A percentile compares a stretch with the other conserved stretches of the same genome.
Conservation (phyloP, 1,139 yeast genomes). For the Yamadazyma atmosphaerica region DNA sequence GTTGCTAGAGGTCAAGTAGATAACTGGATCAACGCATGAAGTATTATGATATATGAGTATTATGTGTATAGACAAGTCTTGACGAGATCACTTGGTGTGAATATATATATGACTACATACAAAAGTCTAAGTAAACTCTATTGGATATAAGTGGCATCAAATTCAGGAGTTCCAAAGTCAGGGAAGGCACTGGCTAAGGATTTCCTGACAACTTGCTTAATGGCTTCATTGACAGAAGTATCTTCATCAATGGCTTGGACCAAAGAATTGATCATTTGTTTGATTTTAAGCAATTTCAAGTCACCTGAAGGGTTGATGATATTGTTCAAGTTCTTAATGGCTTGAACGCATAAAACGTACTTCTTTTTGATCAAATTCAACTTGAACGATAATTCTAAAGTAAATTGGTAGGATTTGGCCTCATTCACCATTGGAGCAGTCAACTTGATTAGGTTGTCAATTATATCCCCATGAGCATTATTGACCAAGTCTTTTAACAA, state of each 20-base stretch:
- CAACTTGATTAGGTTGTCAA: slow-evolving; percentile 30
- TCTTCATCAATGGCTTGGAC: slow-evolving; percentile 26
- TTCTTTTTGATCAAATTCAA: slow-evolving; percentile 42
- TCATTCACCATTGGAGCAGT: slow-evolving; percentile 36
- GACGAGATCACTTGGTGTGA: too few species aligned
- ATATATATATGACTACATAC: not conserved
- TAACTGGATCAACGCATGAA: slow-evolving; percentile 50
- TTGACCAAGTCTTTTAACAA: slow-evolving; percentile 28
- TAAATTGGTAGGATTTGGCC: slow-evolving; percentile 32
- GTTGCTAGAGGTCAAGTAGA: slow-evolving; percentile 62
- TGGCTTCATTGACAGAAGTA: slow-evolving; percentile 36
- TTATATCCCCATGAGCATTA: slow-evolving; percentile 25
- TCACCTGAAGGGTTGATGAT: slow-evolving; percentile 22
- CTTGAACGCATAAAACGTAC: slow-evolving; percentile 49
- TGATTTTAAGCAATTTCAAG: slow-evolving; percentile 23
- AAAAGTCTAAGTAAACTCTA: not conserved
- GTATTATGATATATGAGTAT: too few species aligned
- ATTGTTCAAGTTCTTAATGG: slow-evolving; percentile 38
- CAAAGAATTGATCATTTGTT: slow-evolving; percentile 27
- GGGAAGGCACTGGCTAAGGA: slow-evolving; percentile 40
- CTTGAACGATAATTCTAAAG: slow-evolving; percentile 41
- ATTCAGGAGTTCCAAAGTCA: slow-evolving; percentile 13
- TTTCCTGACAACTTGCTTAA: slow-evolving; percentile 45
- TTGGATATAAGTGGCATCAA: not conserved
- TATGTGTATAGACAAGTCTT: too few species aligned